Evolutionary conservation across 148 eudicot genomes (phyloP).

Genomic region (Rhododendron henanense): DNA sequence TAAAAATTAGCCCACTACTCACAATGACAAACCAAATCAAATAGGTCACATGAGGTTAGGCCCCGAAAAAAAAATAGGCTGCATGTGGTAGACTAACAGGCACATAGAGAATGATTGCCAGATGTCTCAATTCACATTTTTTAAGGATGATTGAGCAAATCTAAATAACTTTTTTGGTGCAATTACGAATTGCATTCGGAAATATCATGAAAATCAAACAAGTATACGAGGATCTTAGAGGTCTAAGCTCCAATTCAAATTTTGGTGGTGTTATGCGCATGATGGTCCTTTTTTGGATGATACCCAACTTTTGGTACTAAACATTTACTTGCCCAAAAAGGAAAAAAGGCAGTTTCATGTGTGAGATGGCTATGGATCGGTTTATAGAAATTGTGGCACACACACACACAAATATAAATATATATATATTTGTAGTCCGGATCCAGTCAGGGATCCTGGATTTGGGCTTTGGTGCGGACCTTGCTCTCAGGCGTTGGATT

Average conservation of each 20-base stretch:
- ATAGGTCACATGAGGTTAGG: background rate
- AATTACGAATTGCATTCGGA: background rate
- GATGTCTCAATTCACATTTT: background rate
- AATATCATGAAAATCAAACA: background rate
- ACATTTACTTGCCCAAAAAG: no score
- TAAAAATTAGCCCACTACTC: background rate
- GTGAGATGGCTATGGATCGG: background rate
- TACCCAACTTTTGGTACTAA: background rate
- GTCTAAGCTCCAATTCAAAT: background rate
- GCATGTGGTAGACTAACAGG: background rate
- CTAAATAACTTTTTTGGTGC: background rate
- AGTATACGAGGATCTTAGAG: background rate
- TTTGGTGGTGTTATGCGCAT: background rate
- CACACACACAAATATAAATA: background rate
- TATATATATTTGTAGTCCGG: no score
- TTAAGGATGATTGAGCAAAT: background rate
- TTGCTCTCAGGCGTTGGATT: no score
- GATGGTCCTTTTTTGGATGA: background rate
- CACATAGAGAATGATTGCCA: background rate
- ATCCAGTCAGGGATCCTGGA: no score
- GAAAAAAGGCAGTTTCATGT: background rate
- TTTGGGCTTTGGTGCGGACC: no score
- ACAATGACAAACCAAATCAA: background rate
- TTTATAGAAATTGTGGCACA: background rate
- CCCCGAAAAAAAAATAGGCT: background rate